Evolutionary conservation across 2,329 filamentous ascomycete species (phyloP).

Genomic region (Beauveria rudraprayagi): DNA sequence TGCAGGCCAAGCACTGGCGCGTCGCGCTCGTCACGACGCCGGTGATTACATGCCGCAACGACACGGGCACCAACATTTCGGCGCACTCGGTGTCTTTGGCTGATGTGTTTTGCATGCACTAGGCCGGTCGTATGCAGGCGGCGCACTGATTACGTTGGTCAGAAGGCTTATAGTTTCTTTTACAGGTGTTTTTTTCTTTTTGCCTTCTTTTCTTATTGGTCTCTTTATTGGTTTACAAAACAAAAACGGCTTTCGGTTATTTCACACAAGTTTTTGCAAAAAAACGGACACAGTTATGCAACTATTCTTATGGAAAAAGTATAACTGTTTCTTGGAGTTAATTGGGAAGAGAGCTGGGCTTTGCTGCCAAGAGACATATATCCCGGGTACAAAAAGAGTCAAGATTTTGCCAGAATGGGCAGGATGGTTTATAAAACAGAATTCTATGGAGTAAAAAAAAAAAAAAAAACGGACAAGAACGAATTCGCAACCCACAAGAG

Average conservation of each 20-base stretch:
- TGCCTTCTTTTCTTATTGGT: background rate
- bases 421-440: background rate
- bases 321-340: background rate
- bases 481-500: background rate
- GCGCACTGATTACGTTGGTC: too few relatives aligned
- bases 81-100: constrained; percentile 37
- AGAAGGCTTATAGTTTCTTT: too few relatives aligned
- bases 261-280: background rate
- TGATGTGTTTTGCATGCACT: constrained; percentile 43
- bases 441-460: background rate
- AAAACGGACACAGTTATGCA: background rate
- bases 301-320: constrained; percentile 1
- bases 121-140: background rate
- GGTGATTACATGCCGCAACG: constrained; percentile 45
- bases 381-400: background rate
- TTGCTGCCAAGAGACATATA: background rate
- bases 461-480: background rate
- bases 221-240: background rate
- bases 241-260: background rate
- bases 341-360: background rate
- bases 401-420: background rate
- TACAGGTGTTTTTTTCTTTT: too few relatives aligned
- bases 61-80: constrained; percentile 36
- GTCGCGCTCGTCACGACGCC: constrained; percentile 48
- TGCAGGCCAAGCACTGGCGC: constrained; percentile 44